phyloP scores from a whole-genome alignment of 2,329 filamentous ascomycete genomes.

The Arthrobotrys conoides region DNA sequence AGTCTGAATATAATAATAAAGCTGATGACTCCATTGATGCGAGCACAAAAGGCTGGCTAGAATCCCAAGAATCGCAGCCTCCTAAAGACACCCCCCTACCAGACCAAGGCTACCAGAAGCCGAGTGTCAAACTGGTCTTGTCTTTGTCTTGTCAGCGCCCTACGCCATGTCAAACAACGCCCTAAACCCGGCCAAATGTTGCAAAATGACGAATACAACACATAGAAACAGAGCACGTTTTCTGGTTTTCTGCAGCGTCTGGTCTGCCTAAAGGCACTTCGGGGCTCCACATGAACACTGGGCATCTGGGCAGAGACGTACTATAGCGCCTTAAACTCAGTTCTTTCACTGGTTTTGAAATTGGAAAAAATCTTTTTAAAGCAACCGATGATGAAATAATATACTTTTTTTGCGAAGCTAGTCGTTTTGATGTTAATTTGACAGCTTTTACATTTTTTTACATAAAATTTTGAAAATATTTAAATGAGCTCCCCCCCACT shows the following conservation, averaged over 20 bases:
- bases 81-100: background rate
- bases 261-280: constrained; percentile 2
- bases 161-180: constrained; percentile 10
- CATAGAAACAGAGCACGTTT: constrained; percentile 17
- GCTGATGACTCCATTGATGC: background rate
- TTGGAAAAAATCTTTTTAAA: constrained; percentile 7
- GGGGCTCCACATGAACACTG: constrained; percentile 20
- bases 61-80: constrained; percentile 22
- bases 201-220: constrained; percentile 26
- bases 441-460: too few relatives aligned
- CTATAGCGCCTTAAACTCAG: constrained; percentile 7
- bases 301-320: constrained; percentile 11
- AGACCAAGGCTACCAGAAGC: background rate
- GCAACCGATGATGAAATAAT: constrained; percentile 13
- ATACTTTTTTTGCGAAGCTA: background rate
- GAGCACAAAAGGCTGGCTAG: constrained; percentile 5
- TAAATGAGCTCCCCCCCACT: background rate
- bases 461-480: constrained; percentile 11
- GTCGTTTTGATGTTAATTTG: background rate
- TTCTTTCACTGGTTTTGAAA: constrained; percentile 1
- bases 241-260: background rate
- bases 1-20: background rate
- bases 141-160: background rate
- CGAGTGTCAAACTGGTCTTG: background rate
- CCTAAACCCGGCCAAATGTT: constrained; percentile 5